Base-by-base conservation (phyloP, 1,284 basidiomycete species). In the Pterulicium gracile region DNA sequence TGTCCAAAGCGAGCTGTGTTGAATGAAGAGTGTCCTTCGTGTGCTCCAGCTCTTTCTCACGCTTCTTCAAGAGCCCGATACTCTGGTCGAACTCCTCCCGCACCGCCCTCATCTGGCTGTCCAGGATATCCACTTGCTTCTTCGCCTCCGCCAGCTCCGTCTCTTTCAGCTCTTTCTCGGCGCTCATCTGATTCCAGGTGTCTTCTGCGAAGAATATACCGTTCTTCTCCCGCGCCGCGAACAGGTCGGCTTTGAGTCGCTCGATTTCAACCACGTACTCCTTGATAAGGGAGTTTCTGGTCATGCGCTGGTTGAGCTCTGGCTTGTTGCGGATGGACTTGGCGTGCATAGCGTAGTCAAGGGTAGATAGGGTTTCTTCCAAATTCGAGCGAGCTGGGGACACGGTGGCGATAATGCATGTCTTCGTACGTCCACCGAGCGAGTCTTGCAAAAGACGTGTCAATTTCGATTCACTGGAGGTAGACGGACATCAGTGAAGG, bases 401-500 rank as follows among this genome's bases (percentile, higher is more conserved):
- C 55, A 96, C 78, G 1, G 95, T 98, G 0, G 96, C 96, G 52
- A 99, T 88, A 60, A 99, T 95, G 59, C 92, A 97, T 0, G 96
- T 99, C 68, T 98, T 98, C 4, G 96, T 98, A 19, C 84, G 78
- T 0, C 96, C 96, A n/a, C 96, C 96, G 3, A 99, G 76, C 14
- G 96, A 99, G 63, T 99, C 96, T 83, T 98, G 95, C 3, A 99
- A 74, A 2, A 99, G 75, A 32, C 96, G 88, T 3, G 96, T 98
- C 47, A 99, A 83, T 61, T 98, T 98, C 14, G 87, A 89, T 64
- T 90, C 87, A 7, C 83, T 85, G 23, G n/a, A 43, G 53, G 2
- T 39, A 39, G 19, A 39, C 15, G n/a, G n/a, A n/a, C n/a, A n/a
- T n/a, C n/a, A n/a, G n/a, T n/a, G n/a, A n/a, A n/a, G n/a, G n/a